Evolutionary conservation across 2,329 filamentous ascomycete genomes (phyloP).

Genomic region (Neofusicoccum sp.): DNA sequence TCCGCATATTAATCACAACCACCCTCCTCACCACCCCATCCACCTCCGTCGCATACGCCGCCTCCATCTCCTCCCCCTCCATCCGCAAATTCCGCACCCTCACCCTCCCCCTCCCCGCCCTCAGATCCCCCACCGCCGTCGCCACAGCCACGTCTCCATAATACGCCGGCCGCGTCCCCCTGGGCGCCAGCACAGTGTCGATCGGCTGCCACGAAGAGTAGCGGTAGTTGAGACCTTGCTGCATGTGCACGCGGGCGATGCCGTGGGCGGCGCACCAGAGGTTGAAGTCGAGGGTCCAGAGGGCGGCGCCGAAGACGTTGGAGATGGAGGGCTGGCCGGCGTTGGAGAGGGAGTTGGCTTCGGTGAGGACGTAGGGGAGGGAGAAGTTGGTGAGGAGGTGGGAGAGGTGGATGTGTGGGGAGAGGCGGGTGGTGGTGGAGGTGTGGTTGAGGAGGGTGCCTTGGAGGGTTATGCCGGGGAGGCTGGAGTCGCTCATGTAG

Average conservation of each 20-base stretch:
- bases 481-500: slow-evolving; percentile 60
- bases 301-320: slow-evolving; percentile 63
- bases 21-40: slow-evolving; percentile 46
- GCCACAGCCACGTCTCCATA: slow-evolving; percentile 62
- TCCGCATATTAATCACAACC: slow-evolving; percentile 57
- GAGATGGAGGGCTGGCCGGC: slow-evolving; percentile 61
- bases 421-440: slow-evolving; percentile 50
- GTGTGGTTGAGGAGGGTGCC: slow-evolving; percentile 64
- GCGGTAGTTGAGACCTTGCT: slow-evolving; percentile 62
- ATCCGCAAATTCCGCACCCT: slow-evolving; percentile 52
- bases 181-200: slow-evolving; percentile 47
- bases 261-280: slow-evolving; percentile 56
- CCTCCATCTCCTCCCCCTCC: slow-evolving; percentile 40
- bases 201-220: slow-evolving; percentile 63
- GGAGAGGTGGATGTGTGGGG: slow-evolving; percentile 50
- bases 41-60: slow-evolving; percentile 58
- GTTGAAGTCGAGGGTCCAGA: slow-evolving; percentile 64
- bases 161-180: slow-evolving; percentile 63
- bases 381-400: slow-evolving; percentile 37
- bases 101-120: slow-evolving; percentile 31
- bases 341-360: slow-evolving; percentile 63
- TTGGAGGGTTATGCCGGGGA: slow-evolving; percentile 62
- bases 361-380: slow-evolving; percentile 57
- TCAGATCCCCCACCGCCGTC: slow-evolving; percentile 51
- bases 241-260: slow-evolving; percentile 61